Base-by-base conservation (phyloP, 2,329 filamentous ascomycete species). In the Cadophora sp. region DNA sequence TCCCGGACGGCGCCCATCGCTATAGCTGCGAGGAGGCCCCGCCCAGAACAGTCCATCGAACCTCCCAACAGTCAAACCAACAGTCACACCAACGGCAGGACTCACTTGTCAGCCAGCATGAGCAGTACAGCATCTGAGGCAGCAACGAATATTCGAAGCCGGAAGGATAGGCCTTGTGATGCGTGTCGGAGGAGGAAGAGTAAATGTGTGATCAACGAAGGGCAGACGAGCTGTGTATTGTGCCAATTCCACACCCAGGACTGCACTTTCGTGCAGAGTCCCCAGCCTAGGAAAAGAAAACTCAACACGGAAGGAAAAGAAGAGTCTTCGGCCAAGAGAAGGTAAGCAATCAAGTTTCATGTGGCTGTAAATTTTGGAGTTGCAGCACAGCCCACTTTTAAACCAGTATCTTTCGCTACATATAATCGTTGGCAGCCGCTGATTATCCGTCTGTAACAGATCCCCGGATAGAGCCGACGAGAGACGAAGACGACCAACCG, bases 221-320 rank as follows among this genome's bases (percentile, higher is more conserved):
- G 91, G 72, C 88, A 92, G 74, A 84, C 85, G 48, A 83, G 86
- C 73, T 96, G 93, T 80, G 86, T 93, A 71, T 85, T 92, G 71
- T 97, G 93, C 80, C 90, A 92, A 77, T 89, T 90, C 78, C 90
- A 91, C 80, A 91, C 90, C 75, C 87, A 92, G 77, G 90, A 93
- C 73, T 96, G 92, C 80, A 94, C 92, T 53, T 89, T 94, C 78
- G 85, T 90, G 62, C 89, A 91, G 73, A 93, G 91, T 79, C 92
- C 92, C 27, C 89, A 90, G 76, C 89, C 91, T 67, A 87, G 92
- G 74, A 96, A 96, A 83, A 87, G 93, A 78, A 95, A 94, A 83
- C 81, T 92, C 71, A 88, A 90, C 80, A 85, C 74, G 82, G 84
- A 69, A 81, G 76, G 74, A 43, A 78, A 84, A 77, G 86, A 89